phyloP scores from a whole-genome alignment of 2,329 filamentous ascomycete genomes.

The Cladosporium sp. region DNA sequence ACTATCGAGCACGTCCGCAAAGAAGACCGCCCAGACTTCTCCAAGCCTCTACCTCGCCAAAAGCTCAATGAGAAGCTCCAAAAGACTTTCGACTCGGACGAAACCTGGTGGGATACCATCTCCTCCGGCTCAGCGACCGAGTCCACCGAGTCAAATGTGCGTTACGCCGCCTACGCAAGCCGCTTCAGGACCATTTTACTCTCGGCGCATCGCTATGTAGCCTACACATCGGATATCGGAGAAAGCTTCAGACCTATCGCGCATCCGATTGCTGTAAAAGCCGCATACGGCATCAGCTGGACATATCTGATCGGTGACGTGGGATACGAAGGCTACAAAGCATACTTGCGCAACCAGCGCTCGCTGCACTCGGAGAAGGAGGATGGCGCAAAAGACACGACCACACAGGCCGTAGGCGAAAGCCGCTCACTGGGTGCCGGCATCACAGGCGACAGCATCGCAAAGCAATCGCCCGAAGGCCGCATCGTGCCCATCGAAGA shows the following conservation, averaged over 20 bases:
- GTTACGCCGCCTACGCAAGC: constrained; percentile 89
- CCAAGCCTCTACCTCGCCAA: constrained; percentile 45
- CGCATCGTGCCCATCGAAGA: constrained; percentile 74
- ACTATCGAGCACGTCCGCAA: constrained; percentile 40
- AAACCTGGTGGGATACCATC: constrained; percentile 58
- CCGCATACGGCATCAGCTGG: constrained; percentile 90
- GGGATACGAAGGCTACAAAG: constrained; percentile 88
- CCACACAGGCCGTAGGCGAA: background rate
- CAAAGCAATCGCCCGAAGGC: constrained; percentile 33
- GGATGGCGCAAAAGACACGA: constrained; percentile 16
- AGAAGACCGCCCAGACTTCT: constrained; percentile 46
- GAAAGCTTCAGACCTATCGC: constrained; percentile 93
- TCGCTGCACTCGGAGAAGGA: constrained; percentile 59
- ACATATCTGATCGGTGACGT: constrained; percentile 89
- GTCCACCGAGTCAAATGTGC: constrained; percentile 77
- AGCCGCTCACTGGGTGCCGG: constrained; percentile 16
- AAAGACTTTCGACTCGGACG: constrained; percentile 57
- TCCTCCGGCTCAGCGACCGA: constrained; percentile 66
- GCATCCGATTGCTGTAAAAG: constrained; percentile 74
- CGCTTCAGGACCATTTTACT: constrained; percentile 65
- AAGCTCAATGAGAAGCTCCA: constrained; percentile 54
- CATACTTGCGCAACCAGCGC: constrained; percentile 81
- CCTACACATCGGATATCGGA: constrained; percentile 91
- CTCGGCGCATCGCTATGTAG: constrained; percentile 90
- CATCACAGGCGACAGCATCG: constrained; percentile 16